Base-by-base conservation (phyloP, 2,329 filamentous ascomycete species). In the Paraphoma chrysanthemicola region DNA sequence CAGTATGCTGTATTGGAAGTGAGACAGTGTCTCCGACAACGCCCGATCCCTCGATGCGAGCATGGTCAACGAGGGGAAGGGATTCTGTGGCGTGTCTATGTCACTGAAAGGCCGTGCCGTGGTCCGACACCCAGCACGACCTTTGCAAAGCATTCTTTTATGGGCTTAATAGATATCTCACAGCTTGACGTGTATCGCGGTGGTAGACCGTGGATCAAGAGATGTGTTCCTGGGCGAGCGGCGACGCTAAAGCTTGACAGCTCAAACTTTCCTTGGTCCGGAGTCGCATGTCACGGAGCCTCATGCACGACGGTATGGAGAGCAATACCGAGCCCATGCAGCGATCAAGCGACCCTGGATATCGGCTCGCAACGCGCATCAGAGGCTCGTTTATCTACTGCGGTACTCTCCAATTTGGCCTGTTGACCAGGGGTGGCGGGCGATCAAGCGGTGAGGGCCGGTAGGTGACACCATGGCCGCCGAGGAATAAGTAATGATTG, bases 221-320 rank as follows among this genome's bases (percentile, higher is more conserved):
- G 16, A 29, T 39, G 48, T 38, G 56, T 58, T 53, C 52, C 54
- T 63, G 58, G 63, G 39, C 51, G 56, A 60, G 45, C 51, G 60
- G 63, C 54, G 42, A 48, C 60, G 62, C 62, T 65, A 65, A 36
- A 56, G 48, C 51, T 55, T 60, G 54, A 58, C 54, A 56, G 57
- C 36, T 23, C 38, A 62, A 66, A 62, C 38, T 28, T 58, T 66
- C 59, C 54, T 60, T 64, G 51, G 57, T 53, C 54, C 54, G 63
- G 45, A 48, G 47, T 18, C 56, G 14, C 48, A 39, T 47, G 28
- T 18, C 57, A 55, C 57, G 62, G 60, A 63, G 66, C 63, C 64
- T 66, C 64, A 65, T 44, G 50, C 54, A 44, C 38, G 51, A 36
- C 33, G 10, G 3, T 36, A 36, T 48, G 51, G 56, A 55, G 48